Evolutionary conservation across 768 basidiomycete species (phyloP).

Genomic region (Lactarius deliciosus): DNA sequence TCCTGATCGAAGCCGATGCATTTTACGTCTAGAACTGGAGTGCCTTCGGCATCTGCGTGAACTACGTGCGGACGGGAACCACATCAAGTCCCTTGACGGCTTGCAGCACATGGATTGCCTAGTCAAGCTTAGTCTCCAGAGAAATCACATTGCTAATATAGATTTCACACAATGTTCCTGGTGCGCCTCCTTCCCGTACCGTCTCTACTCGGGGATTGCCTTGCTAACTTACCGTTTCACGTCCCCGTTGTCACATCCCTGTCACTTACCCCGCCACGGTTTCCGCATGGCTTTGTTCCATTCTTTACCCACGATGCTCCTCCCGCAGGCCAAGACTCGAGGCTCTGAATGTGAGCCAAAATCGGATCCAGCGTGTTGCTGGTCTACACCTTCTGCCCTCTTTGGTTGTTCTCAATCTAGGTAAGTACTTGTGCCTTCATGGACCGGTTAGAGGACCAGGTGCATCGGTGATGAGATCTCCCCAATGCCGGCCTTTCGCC

Average conservation of each 20-base stretch:
- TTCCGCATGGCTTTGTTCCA: conserved; percentile 25
- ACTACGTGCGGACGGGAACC: conserved; percentile 86
- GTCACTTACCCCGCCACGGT: conserved; percentile 20
- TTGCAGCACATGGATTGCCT: conserved; percentile 78
- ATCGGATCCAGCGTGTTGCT: conserved; percentile 56
- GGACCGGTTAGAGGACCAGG: conserved; percentile 1
- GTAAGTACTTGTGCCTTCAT: conserved; percentile 49
- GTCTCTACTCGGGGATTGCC: conserved; percentile 18
- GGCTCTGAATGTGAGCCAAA: conserved; percentile 78
- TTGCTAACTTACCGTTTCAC: conserved; percentile 25
- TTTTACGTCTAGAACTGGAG: conserved; percentile 60
- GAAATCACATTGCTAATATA: conserved; percentile 62
- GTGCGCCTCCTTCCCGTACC: conserved; percentile 44
- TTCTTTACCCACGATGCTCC: conserved; percentile 9
- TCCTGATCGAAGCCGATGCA: conserved; percentile 22
- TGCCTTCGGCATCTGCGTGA: conserved; percentile 86
- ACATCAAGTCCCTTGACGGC: conserved; percentile 70
- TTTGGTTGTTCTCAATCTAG: conserved; percentile 76
- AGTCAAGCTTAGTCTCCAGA: conserved; percentile 77
- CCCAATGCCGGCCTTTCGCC: conserved; percentile 23
- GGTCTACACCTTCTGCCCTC: conserved; percentile 63
- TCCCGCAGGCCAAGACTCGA: conserved; percentile 56
- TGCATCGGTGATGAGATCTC: conserved; percentile 26
- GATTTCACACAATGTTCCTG: conserved; percentile 67
- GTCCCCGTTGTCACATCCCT: conserved; percentile 26